Conservation (phyloP, 352 stramenopile genomes). For the Phytophthora aleatoria region DNA sequence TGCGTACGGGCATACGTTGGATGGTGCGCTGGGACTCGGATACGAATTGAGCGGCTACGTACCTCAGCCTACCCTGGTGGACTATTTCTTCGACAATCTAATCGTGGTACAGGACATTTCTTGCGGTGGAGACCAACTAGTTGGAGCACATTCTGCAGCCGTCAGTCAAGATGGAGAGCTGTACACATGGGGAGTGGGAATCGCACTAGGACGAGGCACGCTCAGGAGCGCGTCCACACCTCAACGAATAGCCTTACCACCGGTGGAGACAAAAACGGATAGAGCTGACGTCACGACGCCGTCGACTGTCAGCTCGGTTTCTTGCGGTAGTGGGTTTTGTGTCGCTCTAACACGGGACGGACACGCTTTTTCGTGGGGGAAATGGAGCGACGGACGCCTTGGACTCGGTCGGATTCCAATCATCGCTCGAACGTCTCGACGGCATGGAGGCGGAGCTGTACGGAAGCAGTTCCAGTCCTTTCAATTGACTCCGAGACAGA, state of each 20-base stretch:
- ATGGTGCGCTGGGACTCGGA: slow-evolving; percentile 60
- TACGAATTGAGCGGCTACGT: slow-evolving; percentile 28
- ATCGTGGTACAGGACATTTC: slow-evolving; percentile 45
- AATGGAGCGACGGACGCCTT: slow-evolving; percentile 74
- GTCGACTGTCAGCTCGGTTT: slow-evolving; percentile 35
- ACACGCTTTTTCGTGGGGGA: slow-evolving; percentile 80
- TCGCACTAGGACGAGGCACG: slow-evolving; percentile 51
- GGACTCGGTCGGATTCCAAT: slow-evolving; percentile 69
- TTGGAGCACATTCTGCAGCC: slow-evolving; percentile 70
- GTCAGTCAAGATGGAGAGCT: slow-evolving; percentile 57
- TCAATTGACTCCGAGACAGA: slow-evolving; percentile 45
- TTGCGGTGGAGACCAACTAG: slow-evolving; percentile 61
- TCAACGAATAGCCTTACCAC: slow-evolving; percentile 36
- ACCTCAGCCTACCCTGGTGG: slow-evolving; percentile 39
- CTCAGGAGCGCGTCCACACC: slow-evolving; percentile 46
- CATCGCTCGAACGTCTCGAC: slow-evolving; percentile 43
- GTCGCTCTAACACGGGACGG: slow-evolving; percentile 63
- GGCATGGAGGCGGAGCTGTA: slow-evolving; percentile 31
- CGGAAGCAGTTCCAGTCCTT: slow-evolving; percentile 68
- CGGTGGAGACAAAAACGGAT: neutral
- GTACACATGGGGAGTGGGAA: slow-evolving; percentile 80
- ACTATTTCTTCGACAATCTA: slow-evolving; percentile 60
- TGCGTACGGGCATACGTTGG: slow-evolving; percentile 51
- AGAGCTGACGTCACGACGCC: neutral
- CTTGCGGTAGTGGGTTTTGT: slow-evolving; percentile 82